Percentiles rank a stretch among this genome's conserved stretches.
phyloP scores from a whole-genome alignment of 768 basidiomycete species.

The Pisolithus sp. region DNA sequence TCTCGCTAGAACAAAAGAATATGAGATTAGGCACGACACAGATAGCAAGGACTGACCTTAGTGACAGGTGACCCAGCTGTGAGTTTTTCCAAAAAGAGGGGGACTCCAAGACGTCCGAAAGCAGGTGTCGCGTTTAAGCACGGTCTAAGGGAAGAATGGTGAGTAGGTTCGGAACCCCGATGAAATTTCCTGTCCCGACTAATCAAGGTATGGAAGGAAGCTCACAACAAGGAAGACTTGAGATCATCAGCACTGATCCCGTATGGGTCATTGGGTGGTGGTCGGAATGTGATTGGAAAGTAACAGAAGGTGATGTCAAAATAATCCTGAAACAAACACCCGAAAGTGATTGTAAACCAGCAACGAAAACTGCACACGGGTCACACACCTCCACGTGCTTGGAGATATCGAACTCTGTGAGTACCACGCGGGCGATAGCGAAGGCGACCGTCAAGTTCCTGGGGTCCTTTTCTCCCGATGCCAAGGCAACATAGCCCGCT shows the following conservation, averaged over 20 bases:
- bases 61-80: conserved; percentile 71
- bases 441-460: conserved; percentile 89
- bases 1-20: conserved; percentile 57
- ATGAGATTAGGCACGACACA: background rate
- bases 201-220: background rate
- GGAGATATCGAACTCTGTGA: conserved; percentile 82
- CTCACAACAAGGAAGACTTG: conserved; percentile 60
- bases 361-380: background rate
- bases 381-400: conserved; percentile 66
- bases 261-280: conserved; percentile 90
- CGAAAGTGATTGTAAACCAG: too few relatives aligned
- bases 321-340: conserved; percentile 50
- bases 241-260: conserved; percentile 87
- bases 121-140: conserved; percentile 75
- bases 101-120: conserved; percentile 80
- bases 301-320: conserved; percentile 98
- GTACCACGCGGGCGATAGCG: conserved; percentile 75
- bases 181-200: background rate
- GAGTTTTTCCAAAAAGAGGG: conserved; percentile 89
- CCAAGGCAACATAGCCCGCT: conserved; percentile 68
- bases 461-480: conserved; percentile 96
- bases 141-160: conserved; percentile 30
- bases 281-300: conserved; percentile 95
- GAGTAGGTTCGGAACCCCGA: background rate
- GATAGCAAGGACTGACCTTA: conserved; percentile 48